phyloP scores from a whole-genome alignment of 2,329 filamentous ascomycete species.

The Fusarium anguioides region DNA sequence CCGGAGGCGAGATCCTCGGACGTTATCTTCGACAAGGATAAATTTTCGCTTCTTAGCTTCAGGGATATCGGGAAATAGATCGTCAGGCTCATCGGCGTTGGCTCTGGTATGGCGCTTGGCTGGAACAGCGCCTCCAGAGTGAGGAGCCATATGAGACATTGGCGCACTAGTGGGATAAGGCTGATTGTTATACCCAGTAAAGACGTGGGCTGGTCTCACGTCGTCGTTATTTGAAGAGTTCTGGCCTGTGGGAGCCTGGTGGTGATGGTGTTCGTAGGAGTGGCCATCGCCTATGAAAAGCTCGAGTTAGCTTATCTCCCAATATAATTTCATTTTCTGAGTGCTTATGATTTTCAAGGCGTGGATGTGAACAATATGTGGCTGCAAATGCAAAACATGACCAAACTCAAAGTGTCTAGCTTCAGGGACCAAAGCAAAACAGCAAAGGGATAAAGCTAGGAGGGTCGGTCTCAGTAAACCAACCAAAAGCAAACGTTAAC shows the following conservation, averaged over 20 bases:
- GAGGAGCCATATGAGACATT: slow-evolving; percentile 70
- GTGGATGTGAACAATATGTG: slow-evolving; percentile 11
- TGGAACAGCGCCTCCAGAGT: slow-evolving; percentile 51
- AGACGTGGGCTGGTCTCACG: slow-evolving; percentile 79
- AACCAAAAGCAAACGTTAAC: slow-evolving; percentile 44
- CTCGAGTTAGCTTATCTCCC: slow-evolving; percentile 45
- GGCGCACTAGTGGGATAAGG: slow-evolving; percentile 65
- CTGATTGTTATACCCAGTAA: slow-evolving; percentile 75
- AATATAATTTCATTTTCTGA: slow-evolving; percentile 10
- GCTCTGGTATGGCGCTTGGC: slow-evolving; percentile 54
- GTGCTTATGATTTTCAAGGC: slow-evolving; percentile 19
- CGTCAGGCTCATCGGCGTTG: slow-evolving; percentile 69
- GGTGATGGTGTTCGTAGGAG: slow-evolving; percentile 74
- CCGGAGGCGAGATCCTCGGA: slow-evolving; percentile 82
- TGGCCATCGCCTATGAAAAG: slow-evolving; percentile 67
- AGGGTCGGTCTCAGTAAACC: slow-evolving; percentile 25
- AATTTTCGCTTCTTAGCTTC: slow-evolving; percentile 95
- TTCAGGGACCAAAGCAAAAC: slow-evolving; percentile 35
- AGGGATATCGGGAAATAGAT: slow-evolving; percentile 87
- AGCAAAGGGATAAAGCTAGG: slow-evolving; percentile 27
- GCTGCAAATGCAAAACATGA: slow-evolving; percentile 26
- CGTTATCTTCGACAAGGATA: slow-evolving; percentile 91
- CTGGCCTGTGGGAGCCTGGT: slow-evolving; percentile 67
- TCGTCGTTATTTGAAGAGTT: slow-evolving; percentile 65
- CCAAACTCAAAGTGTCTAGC: slow-evolving; percentile 26